A percentile compares a stretch with the other conserved stretches of the same genome.
Conservation (phyloP, 2,329 filamentous ascomycete genomes). For the Didymella pinodella region DNA sequence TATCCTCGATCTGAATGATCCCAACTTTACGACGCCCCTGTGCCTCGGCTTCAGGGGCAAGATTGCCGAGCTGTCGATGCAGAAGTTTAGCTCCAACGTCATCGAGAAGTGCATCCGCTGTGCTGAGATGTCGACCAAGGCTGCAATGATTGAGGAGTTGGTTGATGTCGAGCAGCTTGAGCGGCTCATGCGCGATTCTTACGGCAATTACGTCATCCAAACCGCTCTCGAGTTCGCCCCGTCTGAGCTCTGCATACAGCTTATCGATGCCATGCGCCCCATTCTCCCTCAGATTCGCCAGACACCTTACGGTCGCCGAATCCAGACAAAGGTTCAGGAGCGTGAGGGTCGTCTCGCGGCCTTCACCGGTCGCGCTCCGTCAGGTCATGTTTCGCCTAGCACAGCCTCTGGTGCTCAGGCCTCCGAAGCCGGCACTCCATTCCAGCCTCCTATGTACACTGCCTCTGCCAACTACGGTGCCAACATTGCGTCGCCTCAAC, state of each 20-base stretch:
- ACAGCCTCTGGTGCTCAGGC: constrained; percentile 33
- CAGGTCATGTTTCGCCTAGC: constrained; percentile 44
- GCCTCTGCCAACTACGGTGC: constrained; percentile 46
- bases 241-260: constrained; percentile 54
- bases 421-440: constrained; percentile 32
- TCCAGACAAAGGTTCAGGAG: constrained; percentile 82
- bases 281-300: constrained; percentile 84
- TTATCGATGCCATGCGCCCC: constrained; percentile 86
- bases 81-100: constrained; percentile 99
- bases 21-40: constrained; percentile 85
- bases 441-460: constrained; percentile 47
- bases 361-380: constrained; percentile 41
- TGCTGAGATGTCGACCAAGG: constrained; percentile 75
- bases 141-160: constrained; percentile 86
- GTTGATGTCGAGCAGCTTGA: constrained; percentile 78
- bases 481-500: constrained; percentile 48
- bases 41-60: constrained; percentile 80
- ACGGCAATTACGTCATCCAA: constrained; percentile 97
- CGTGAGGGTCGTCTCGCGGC: constrained; percentile 55
- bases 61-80: constrained; percentile 78
- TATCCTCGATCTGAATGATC: constrained; percentile 90
- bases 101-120: constrained; percentile 93
- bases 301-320: constrained; percentile 93
- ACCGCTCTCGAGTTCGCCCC: constrained; percentile 68
- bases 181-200: constrained; percentile 87